Evolutionary conservation across 2,329 filamentous ascomycete species (phyloP).

Genomic region (Clarireedia homoeocarpa): DNA sequence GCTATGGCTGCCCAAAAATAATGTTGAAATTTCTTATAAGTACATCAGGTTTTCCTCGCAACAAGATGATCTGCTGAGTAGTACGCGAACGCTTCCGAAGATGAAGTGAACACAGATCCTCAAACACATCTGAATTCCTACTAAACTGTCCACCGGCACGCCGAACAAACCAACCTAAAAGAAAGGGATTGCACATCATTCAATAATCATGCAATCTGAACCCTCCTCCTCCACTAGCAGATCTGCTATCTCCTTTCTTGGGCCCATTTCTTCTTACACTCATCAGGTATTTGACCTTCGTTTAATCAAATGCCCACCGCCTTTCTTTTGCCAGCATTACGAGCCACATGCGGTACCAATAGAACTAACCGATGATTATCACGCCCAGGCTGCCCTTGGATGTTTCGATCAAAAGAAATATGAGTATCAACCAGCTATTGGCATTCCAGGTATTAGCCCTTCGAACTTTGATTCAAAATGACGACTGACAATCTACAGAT

Average conservation of each 20-base stretch:
- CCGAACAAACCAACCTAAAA: background rate
- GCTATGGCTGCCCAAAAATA: background rate
- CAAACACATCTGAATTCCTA: background rate
- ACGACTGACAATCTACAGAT: conserved; percentile 41
- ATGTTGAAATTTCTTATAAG: background rate
- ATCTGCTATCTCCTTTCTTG: conserved; percentile 48
- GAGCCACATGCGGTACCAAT: conserved; percentile 4
- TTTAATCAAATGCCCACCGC: conserved; percentile 10
- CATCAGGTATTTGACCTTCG: conserved; percentile 48
- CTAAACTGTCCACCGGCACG: background rate
- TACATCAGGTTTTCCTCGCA: background rate
- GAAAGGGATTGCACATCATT: conserved; percentile 2
- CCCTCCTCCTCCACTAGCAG: background rate
- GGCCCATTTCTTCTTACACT: conserved; percentile 58
- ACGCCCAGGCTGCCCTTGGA: conserved; percentile 44
- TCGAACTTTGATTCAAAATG: background rate
- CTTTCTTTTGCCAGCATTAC: conserved; percentile 9
- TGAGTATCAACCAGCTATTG: conserved; percentile 11
- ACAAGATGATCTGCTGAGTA: conserved; percentile 3
- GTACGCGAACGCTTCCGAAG: conserved; percentile 6
- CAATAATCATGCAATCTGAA: conserved; percentile 5
- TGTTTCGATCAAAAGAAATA: conserved; percentile 34
- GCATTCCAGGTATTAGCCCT: conserved; percentile 15
- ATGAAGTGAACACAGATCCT: conserved; percentile 6
- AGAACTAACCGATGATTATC: conserved; percentile 24